Evolutionary conservation across 1,139 yeast genomes (phyloP).

Genomic region (Petasospora fabianii): DNA sequence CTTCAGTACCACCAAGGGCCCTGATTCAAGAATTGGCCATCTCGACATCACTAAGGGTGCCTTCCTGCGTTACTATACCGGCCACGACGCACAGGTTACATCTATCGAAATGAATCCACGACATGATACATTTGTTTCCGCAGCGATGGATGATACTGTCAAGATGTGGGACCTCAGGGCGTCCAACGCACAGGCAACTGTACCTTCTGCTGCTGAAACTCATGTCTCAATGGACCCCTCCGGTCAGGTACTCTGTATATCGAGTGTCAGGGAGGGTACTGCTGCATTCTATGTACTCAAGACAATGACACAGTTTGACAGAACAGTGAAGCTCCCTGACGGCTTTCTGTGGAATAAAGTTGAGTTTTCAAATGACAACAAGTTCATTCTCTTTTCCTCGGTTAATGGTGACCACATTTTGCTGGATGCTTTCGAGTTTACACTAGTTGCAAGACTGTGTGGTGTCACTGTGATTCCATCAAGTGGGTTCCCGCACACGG

Average conservation of each 20-base stretch:
- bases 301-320: conserved; percentile 40
- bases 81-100: conserved; percentile 76
- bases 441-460: conserved; percentile 46
- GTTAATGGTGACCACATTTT: conserved; percentile 49
- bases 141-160: conserved; percentile 75
- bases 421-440: conserved; percentile 71
- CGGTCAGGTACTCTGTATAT: conserved; percentile 77
- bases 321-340: conserved; percentile 39
- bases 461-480: conserved; percentile 43
- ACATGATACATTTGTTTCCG: conserved; percentile 61
- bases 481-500: conserved; percentile 49
- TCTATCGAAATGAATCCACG: conserved; percentile 73
- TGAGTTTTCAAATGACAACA: conserved; percentile 84
- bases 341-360: conserved; percentile 56
- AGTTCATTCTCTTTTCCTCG: conserved; percentile 64
- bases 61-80: conserved; percentile 79
- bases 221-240: conserved; percentile 76
- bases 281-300: conserved; percentile 60
- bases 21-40: conserved; percentile 69
- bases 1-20: conserved; percentile 75
- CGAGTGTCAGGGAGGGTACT: conserved; percentile 40
- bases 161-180: conserved; percentile 83
- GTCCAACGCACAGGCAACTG: conserved; percentile 56
- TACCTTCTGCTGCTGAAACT: conserved; percentile 55
- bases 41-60: conserved; percentile 74